Conservation (phyloP, 441 rosid species). For the Manihot esculenta region DNA sequence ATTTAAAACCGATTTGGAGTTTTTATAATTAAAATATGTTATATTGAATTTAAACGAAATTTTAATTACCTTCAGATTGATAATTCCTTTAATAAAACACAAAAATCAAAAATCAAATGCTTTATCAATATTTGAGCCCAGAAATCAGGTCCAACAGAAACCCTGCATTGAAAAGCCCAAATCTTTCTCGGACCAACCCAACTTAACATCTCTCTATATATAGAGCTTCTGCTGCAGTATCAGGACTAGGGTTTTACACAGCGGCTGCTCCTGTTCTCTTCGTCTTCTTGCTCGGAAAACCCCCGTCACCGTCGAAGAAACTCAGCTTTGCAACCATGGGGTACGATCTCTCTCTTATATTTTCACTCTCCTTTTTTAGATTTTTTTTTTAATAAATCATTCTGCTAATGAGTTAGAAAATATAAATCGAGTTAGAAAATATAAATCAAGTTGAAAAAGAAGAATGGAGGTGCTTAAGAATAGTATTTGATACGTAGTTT, state of each 20-base stretch:
- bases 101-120: too few relatives aligned
- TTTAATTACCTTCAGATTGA: too few relatives aligned
- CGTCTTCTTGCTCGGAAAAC: background rate
- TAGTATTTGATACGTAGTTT: background rate
- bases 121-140: too few relatives aligned
- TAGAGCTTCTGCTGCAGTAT: too few relatives aligned
- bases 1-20: too few relatives aligned
- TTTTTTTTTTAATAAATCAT: background rate
- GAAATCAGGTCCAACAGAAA: too few relatives aligned
- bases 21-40: too few relatives aligned
- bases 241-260: conserved; percentile 20
- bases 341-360: conserved; percentile 3
- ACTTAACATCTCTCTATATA: background rate
- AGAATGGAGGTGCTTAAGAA: background rate
- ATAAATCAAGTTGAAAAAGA: background rate
- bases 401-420: background rate
- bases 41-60: too few relatives aligned
- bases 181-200: background rate
- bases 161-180: background rate
- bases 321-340: conserved; percentile 24
- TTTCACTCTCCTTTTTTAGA: background rate
- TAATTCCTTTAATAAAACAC: too few relatives aligned
- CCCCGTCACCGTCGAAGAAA: conserved; percentile 18
- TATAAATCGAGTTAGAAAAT: background rate
- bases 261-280: background rate